Evolutionary conservation across 2,329 filamentous ascomycete species (phyloP).

Genomic region (Pseudogymnoascus sp.): DNA sequence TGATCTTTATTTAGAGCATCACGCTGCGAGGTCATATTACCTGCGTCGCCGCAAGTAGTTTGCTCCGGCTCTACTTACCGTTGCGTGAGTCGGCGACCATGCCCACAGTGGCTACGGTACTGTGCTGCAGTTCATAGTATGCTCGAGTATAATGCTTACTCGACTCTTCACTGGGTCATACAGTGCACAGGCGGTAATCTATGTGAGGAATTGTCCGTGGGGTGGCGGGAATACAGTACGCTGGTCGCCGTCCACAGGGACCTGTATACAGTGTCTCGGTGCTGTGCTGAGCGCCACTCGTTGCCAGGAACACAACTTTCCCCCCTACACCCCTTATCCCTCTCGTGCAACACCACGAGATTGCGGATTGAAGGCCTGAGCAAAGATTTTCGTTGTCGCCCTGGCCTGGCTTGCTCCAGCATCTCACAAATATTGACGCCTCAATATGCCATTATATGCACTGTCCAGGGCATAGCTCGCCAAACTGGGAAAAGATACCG

Average conservation of each 20-base stretch:
- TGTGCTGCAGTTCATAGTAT: not conserved
- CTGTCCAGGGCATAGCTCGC: not conserved
- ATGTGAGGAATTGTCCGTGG: constrained; percentile 1
- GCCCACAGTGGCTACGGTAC: not conserved
- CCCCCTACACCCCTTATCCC: not conserved
- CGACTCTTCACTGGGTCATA: not conserved
- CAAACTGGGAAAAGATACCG: not conserved
- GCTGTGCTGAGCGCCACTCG: not conserved
- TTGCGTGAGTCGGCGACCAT: not conserved
- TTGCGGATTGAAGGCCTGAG: not conserved
- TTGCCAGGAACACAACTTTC: not conserved
- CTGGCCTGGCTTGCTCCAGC: not conserved
- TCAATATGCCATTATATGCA: constrained; percentile 3
- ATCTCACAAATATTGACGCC: constrained; percentile 4
- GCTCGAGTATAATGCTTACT: not conserved
- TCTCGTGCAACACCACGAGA: not conserved
- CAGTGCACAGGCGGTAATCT: not conserved
- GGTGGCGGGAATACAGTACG: not conserved
- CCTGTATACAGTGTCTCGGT: not conserved
- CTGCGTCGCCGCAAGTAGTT: not conserved
- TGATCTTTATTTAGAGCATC: constrained; percentile 1
- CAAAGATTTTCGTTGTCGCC: not conserved
- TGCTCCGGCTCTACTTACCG: not conserved
- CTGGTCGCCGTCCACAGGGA: not conserved
- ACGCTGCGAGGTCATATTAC: not conserved